Conservation (phyloP, 208 protist species). For the Vickermania spadyakhi region DNA sequence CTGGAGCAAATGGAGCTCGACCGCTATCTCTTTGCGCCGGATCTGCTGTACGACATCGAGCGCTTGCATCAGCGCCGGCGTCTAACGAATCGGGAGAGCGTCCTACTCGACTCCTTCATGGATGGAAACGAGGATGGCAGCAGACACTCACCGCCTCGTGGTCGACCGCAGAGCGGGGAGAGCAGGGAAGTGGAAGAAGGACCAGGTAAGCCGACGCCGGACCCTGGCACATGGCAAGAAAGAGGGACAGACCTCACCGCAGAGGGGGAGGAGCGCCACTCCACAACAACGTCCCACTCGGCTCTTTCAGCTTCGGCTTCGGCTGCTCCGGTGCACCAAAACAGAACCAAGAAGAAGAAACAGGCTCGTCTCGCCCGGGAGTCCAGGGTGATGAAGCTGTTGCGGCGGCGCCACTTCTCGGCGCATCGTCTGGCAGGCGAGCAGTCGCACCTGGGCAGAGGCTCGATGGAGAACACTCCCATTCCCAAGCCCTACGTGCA, state of each 20-base stretch:
- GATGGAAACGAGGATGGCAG: slow-evolving; percentile 31
- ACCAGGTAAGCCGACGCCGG: neutral
- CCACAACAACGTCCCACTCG: too few relatives aligned
- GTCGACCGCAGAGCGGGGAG: slow-evolving; percentile 12
- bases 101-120: slow-evolving; percentile 62
- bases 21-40: slow-evolving; percentile 73
- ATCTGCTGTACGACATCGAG: slow-evolving; percentile 72
- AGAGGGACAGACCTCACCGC: neutral
- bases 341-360: neutral
- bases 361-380: neutral
- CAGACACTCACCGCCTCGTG: slow-evolving; percentile 6
- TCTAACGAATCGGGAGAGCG: slow-evolving; percentile 47
- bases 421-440: slow-evolving; percentile 11
- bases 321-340: too few relatives aligned
- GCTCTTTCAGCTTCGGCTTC: too few relatives aligned
- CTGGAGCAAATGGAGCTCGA: slow-evolving; percentile 63
- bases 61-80: slow-evolving; percentile 64
- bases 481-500: slow-evolving; percentile 78
- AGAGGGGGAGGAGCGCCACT: neutral
- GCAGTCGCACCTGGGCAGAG: slow-evolving; percentile 48
- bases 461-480: slow-evolving; percentile 69
- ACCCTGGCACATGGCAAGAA: too few relatives aligned
- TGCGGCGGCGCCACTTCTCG: neutral
- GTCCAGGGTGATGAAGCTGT: neutral
- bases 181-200: slow-evolving; percentile 2